phyloP scores from a whole-genome alignment of 805 yeast genomes.

The Saturnispora dispora region DNA sequence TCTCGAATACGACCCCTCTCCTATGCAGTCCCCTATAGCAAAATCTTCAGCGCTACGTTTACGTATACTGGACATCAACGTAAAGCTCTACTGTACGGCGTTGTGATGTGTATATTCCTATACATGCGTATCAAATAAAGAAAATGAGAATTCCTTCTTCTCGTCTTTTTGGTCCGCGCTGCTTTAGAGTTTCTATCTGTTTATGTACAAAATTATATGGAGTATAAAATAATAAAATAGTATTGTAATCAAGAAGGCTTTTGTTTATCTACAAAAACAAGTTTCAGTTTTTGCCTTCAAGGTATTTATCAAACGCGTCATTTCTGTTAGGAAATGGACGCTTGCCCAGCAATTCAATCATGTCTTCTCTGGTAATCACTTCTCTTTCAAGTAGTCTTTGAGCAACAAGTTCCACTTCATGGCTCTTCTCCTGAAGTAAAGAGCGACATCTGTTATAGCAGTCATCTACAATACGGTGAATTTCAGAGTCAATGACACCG shows the following conservation, averaged over 20 bases:
- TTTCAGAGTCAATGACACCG: conserved; percentile 56
- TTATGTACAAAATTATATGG: not conserved
- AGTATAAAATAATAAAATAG: not conserved
- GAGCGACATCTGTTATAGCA: conserved; percentile 53
- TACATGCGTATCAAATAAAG: not conserved
- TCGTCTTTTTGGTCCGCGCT: not conserved
- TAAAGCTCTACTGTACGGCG: not conserved
- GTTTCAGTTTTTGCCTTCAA: conserved; percentile 29
- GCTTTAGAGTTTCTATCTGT: not conserved
- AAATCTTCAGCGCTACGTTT: conserved; percentile 71
- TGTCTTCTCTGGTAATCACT: conserved; percentile 73
- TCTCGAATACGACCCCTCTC: conserved; percentile 94
- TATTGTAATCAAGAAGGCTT: not conserved
- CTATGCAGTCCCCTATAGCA: conserved; percentile 78
- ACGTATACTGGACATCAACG: conserved; percentile 23
- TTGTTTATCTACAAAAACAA: not conserved
- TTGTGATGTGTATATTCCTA: not conserved
- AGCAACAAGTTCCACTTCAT: conserved; percentile 62
- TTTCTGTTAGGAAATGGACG: conserved; percentile 72
- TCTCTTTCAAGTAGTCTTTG: conserved; percentile 63
- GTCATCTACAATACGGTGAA: conserved; percentile 55
- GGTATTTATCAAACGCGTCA: conserved; percentile 84
- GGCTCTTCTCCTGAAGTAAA: conserved; percentile 47
- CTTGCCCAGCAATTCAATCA: conserved; percentile 66
- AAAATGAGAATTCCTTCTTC: not conserved